Percentiles rank a stretch among this genome's conserved stretches.
Conservation (phyloP, 495 filamentous ascomycete genomes). For the Pyronema omphalodes region DNA sequence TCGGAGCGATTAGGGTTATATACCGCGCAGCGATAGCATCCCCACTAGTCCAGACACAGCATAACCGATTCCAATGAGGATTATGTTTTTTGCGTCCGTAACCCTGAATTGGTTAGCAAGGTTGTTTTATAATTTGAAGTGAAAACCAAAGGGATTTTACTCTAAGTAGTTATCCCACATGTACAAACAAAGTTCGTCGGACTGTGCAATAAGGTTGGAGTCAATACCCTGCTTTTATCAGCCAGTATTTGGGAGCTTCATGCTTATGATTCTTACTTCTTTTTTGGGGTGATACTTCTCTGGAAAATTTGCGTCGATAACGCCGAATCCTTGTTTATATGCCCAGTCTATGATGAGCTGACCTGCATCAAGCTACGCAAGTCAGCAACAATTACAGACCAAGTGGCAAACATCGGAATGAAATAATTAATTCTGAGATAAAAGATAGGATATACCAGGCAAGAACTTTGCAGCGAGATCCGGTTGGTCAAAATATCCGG, state of each 20-base stretch:
- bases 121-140: neutral
- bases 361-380: constrained; percentile 49
- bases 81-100: constrained; percentile 47
- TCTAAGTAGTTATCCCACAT: constrained; percentile 97
- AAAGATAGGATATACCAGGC: constrained; percentile 45
- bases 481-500: constrained; percentile 50
- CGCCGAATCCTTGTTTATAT: constrained; percentile 45
- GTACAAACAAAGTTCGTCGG: constrained; percentile 62
- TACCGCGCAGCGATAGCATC: constrained; percentile 29
- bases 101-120: constrained; percentile 27
- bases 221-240: too few relatives aligned
- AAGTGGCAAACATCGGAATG: too few relatives aligned
- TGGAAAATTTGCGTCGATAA: constrained; percentile 83
- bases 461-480: constrained; percentile 64
- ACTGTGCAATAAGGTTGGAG: constrained; percentile 25
- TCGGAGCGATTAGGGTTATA: neutral
- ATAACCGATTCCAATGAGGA: constrained; percentile 64
- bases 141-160: constrained; percentile 25
- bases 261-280: constrained; percentile 29
- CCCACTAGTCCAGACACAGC: constrained; percentile 30
- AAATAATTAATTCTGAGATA: too few relatives aligned
- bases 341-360: constrained; percentile 73
- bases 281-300: constrained; percentile 38
- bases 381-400: neutral
- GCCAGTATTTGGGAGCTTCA: constrained; percentile 23